Evolutionary conservation across 352 stramenopile genomes (phyloP).

Genomic region (Phytophthora hibernalis): DNA sequence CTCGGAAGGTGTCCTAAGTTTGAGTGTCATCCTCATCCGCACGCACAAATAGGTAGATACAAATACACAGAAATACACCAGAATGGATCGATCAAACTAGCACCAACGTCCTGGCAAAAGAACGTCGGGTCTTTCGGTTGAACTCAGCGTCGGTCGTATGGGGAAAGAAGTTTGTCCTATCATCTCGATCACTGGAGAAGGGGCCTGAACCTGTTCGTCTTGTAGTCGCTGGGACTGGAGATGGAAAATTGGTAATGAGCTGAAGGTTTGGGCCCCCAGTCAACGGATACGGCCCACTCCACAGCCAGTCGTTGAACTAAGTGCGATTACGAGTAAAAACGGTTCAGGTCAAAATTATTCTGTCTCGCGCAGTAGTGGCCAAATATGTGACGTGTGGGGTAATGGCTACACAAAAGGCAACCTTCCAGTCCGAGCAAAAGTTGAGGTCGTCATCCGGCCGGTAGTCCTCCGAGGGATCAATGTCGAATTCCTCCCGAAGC

Average conservation of each 20-base stretch:
- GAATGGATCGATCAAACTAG: conserved; percentile 72
- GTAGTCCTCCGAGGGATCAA: too few relatives aligned
- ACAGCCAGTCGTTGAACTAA: conserved; percentile 34
- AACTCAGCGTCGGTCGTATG: conserved; percentile 82
- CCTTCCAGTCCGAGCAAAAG: too few relatives aligned
- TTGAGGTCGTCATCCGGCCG: too few relatives aligned
- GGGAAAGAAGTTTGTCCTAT: conserved; percentile 87
- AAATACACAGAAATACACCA: conserved; percentile 31
- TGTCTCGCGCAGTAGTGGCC: conserved; percentile 17
- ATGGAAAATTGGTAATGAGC: conserved; percentile 28
- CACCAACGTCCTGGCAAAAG: conserved; percentile 69
- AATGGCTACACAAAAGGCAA: conserved; percentile 14
- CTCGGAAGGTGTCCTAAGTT: conserved; percentile 89
- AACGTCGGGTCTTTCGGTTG: conserved; percentile 74
- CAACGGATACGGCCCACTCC: conserved; percentile 4
- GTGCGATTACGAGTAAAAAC: conserved; percentile 26
- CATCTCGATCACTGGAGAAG: conserved; percentile 61
- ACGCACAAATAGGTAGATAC: conserved; percentile 16
- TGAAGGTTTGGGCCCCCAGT: not conserved
- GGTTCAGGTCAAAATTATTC: conserved; percentile 4
- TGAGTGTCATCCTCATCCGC: conserved; percentile 70
- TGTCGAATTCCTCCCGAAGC: too few relatives aligned
- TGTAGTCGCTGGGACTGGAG: not conserved
- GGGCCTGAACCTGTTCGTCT: conserved; percentile 2
- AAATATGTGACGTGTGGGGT: conserved; percentile 20